Percentiles rank a stretch among this genome's conserved stretches.
phyloP scores from a whole-genome alignment of 2,329 filamentous ascomycete species.

The Fusarium veterinarium region DNA sequence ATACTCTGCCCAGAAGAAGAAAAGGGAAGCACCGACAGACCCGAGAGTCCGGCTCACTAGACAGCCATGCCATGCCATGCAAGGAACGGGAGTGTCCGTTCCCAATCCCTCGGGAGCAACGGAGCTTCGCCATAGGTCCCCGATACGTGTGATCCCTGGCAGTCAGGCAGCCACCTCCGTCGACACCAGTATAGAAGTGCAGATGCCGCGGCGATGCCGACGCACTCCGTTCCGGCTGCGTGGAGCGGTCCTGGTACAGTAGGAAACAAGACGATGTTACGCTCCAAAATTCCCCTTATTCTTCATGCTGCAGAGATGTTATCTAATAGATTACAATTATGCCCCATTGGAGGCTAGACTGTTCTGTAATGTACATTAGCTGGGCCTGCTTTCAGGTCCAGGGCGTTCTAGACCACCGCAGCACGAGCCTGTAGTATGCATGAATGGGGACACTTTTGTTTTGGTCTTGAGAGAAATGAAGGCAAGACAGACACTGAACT shows the following conservation, averaged over 20 bases:
- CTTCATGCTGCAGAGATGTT: neutral
- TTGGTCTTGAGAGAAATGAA: neutral
- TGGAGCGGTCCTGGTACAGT: neutral
- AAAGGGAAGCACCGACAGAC: neutral
- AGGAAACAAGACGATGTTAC: neutral
- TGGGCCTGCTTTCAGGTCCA: neutral
- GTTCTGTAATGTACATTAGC: neutral
- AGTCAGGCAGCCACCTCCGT: neutral
- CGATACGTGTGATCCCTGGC: neutral
- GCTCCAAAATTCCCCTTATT: neutral
- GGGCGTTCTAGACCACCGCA: neutral
- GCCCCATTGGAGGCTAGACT: neutral
- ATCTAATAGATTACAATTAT: neutral
- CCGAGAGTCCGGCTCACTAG: conserved; percentile 18
- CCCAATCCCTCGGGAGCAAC: neutral
- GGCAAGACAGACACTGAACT: neutral
- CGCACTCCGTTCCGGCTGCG: neutral
- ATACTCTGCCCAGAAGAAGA: neutral
- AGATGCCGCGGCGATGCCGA: neutral
- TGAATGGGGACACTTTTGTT: neutral
- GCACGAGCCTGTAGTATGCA: neutral
- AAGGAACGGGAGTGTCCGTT: conserved; percentile 36
- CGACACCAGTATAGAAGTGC: neutral
- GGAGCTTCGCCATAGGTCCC: neutral
- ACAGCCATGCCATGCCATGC: conserved; percentile 1